phyloP scores from a whole-genome alignment of 2,329 filamentous ascomycete species.

The Neurospora sp. region DNA sequence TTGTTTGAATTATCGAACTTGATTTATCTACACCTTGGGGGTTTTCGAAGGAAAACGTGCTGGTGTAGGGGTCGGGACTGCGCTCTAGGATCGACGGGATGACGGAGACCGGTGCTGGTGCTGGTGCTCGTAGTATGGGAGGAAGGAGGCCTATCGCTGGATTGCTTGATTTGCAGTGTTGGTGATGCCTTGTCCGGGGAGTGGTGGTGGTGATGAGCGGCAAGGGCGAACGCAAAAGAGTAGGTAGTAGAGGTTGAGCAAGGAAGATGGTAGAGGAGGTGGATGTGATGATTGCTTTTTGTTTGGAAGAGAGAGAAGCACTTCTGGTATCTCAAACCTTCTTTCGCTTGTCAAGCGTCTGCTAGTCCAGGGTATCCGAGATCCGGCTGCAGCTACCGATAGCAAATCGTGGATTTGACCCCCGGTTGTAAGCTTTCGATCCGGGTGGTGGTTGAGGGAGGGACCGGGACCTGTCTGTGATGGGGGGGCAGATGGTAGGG shows the following conservation, averaged over 20 bases:
- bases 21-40: slow-evolving; percentile 72
- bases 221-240: not conserved
- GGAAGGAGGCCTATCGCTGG: slow-evolving; percentile 7
- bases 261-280: not conserved
- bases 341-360: slow-evolving; percentile 13
- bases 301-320: slow-evolving; percentile 9
- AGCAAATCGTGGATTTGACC: not conserved
- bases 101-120: slow-evolving; percentile 4
- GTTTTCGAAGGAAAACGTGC: slow-evolving; percentile 88
- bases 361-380: not conserved
- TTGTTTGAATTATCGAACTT: slow-evolving; percentile 36
- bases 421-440: not conserved
- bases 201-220: not conserved
- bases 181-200: not conserved
- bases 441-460: not conserved
- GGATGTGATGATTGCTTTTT: not conserved
- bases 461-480: not conserved
- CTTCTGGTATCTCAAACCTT: slow-evolving; percentile 18
- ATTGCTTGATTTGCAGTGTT: slow-evolving; percentile 1
- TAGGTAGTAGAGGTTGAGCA: slow-evolving; percentile 3
- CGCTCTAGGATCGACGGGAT: slow-evolving; percentile 2
- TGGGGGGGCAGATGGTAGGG: not conserved
- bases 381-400: slow-evolving; percentile 1
- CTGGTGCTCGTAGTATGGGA: slow-evolving; percentile 2
- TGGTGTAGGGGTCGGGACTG: slow-evolving; percentile 47